These are phyloP conservation scores for Xylariaceae sp. DNA, from an alignment of 2,329 filamentous ascomycete species.

Conservation along the genomic window DNA sequence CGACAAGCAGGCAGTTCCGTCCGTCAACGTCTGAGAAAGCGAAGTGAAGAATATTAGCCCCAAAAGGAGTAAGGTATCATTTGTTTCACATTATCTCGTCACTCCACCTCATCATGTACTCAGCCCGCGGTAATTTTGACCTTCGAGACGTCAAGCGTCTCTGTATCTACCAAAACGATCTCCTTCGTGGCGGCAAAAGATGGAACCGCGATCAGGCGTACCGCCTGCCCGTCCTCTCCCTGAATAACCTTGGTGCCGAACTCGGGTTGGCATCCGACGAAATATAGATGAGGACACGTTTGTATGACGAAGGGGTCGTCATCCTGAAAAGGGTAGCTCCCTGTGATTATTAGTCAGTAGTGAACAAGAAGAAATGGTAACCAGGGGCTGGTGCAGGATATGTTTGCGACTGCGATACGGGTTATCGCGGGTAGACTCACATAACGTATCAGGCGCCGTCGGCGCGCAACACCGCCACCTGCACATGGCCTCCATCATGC, in stretches of 20 bases:
- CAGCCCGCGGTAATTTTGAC: conserved; percentile 58
- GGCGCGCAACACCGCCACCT: conserved; percentile 91
- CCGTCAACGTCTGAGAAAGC: no score
- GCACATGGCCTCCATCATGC: conserved; percentile 94
- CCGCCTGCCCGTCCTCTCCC: conserved; percentile 69
- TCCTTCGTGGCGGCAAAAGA: conserved; percentile 79
- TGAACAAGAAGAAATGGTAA: background rate
- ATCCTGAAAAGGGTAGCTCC: conserved; percentile 96
- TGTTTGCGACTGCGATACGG: background rate
- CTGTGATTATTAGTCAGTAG: conserved; percentile 48
- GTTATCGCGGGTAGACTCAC: conserved; percentile 57
- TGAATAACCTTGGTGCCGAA: conserved; percentile 76
- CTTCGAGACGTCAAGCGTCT: conserved; percentile 79
- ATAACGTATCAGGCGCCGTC: conserved; percentile 93
- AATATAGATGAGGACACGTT: conserved; percentile 86
- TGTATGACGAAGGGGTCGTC: conserved; percentile 89
- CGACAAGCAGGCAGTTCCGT: no score
- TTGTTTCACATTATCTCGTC: background rate
- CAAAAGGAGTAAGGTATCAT: no score
- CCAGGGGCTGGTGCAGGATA: background rate
- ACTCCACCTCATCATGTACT: conserved; percentile 6
- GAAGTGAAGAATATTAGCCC: no score
- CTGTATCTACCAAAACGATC: conserved; percentile 81
- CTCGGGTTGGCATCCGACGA: conserved; percentile 82
- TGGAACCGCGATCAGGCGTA: conserved; percentile 83